A percentile compares a stretch with the other conserved stretches of the same genome.
phyloP scores from a whole-genome alignment of 2,329 filamentous ascomycete species.

The Trichoderma semiorbis region DNA sequence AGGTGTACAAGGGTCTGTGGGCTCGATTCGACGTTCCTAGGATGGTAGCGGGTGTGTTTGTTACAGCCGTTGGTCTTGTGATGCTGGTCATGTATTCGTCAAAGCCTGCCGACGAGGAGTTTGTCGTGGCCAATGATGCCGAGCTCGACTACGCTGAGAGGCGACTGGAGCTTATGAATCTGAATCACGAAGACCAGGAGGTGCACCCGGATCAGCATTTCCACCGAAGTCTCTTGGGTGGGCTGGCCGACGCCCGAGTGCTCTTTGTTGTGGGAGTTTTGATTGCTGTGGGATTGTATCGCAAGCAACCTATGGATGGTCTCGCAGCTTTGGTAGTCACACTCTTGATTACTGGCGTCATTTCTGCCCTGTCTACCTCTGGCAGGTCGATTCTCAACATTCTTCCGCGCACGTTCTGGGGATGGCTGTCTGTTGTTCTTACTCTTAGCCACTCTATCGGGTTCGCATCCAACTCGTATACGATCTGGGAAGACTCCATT shows the following conservation, averaged over 20 bases:
- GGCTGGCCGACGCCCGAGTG: slow-evolving; percentile 35
- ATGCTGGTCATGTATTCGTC: slow-evolving; percentile 71
- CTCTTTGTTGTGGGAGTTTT: slow-evolving; percentile 31
- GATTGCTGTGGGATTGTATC: slow-evolving; percentile 30
- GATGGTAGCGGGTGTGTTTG: slow-evolving; percentile 75
- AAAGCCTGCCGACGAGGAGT: slow-evolving; percentile 52
- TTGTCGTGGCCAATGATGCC: slow-evolving; percentile 50
- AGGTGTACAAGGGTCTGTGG: slow-evolving; percentile 81
- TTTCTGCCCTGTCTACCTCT: slow-evolving; percentile 40
- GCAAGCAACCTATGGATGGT: slow-evolving; percentile 32
- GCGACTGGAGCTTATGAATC: slow-evolving; percentile 48
- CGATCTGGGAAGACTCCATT: slow-evolving; percentile 97
- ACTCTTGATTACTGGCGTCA: slow-evolving; percentile 40
- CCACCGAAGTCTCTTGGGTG: slow-evolving; percentile 35
- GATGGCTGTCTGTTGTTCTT: slow-evolving; percentile 78
- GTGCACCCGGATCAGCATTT: slow-evolving; percentile 38
- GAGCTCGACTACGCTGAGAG: slow-evolving; percentile 60
- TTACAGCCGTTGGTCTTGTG: slow-evolving; percentile 66
- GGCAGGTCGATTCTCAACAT: slow-evolving; percentile 49
- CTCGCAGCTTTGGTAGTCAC: slow-evolving; percentile 39
- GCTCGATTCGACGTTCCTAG: slow-evolving; percentile 83
- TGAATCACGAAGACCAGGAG: slow-evolving; percentile 37
- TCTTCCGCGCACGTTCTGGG: slow-evolving; percentile 76
- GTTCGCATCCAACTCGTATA: slow-evolving; percentile 97
- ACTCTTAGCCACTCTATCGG: slow-evolving; percentile 85